These are phyloP conservation scores for Diaporthe sp. DNA, from an alignment of 2,329 filamentous ascomycete species.

Conservation along the genomic window DNA sequence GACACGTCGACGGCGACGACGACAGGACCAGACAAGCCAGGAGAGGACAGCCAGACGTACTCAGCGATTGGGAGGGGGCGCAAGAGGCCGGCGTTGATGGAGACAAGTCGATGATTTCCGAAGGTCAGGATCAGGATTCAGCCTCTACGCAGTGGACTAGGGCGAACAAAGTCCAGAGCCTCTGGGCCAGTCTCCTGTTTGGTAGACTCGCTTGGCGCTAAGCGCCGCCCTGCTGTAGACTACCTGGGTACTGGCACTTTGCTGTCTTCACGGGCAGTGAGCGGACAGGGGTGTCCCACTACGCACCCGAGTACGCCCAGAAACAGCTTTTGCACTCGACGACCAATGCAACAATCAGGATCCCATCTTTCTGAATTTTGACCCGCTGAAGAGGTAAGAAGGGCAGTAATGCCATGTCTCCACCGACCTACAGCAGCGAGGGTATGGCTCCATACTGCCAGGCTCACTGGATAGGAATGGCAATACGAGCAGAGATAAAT, in stretches of 20 bases:
- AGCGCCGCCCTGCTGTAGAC: conserved; percentile 25
- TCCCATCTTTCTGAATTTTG: neutral
- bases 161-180: conserved; percentile 24
- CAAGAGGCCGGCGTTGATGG: conserved; percentile 35
- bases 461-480: neutral
- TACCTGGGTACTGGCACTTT: neutral
- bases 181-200: conserved; percentile 27
- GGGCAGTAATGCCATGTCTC: too few species aligned
- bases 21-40: neutral
- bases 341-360: neutral
- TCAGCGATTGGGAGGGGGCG: conserved; percentile 33
- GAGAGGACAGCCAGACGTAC: conserved; percentile 31
- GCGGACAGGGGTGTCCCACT: conserved; percentile 9
- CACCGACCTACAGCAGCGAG: neutral
- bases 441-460: too few species aligned
- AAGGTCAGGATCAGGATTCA: conserved; percentile 29
- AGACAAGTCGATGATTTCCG: conserved; percentile 36
- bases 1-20: conserved; percentile 8
- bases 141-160: conserved; percentile 30
- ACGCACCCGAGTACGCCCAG: neutral
- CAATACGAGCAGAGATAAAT: neutral
- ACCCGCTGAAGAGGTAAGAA: neutral
- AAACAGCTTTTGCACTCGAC: neutral
- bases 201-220: conserved; percentile 31
- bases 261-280: neutral